phyloP scores from a whole-genome alignment of 2,329 filamentous ascomycete species.

The Pseudogymnoascus sp. region DNA sequence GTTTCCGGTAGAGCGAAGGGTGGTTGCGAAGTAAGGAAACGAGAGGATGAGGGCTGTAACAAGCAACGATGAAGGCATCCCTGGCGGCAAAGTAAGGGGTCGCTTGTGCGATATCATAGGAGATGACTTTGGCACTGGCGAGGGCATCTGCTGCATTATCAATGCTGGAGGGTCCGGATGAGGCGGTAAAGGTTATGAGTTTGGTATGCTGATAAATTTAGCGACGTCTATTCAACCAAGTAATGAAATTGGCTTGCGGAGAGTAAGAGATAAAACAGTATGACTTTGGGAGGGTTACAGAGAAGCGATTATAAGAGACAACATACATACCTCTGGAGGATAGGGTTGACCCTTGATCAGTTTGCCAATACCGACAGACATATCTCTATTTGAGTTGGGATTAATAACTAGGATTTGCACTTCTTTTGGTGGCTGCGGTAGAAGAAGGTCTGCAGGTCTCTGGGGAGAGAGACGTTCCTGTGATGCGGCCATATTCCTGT shows the following conservation, averaged over 20 bases:
- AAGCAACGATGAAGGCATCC: conserved; percentile 78
- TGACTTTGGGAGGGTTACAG: neutral
- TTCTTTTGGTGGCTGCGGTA: conserved; percentile 24
- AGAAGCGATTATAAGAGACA: neutral
- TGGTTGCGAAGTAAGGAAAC: conserved; percentile 50
- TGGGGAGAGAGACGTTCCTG: neutral
- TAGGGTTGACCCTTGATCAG: conserved; percentile 33
- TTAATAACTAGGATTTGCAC: conserved; percentile 61
- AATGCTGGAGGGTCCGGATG: conserved; percentile 63
- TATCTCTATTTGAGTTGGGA: conserved; percentile 66
- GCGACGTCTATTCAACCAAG: neutral
- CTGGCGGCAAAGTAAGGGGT: conserved; percentile 33
- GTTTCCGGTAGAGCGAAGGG: conserved; percentile 31
- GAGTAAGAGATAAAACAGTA: neutral
- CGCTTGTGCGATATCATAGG: conserved; percentile 39
- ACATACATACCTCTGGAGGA: neutral
- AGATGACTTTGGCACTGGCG: conserved; percentile 54
- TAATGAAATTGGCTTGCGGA: neutral
- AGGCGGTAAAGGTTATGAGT: conserved; percentile 60
- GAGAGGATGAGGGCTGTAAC: conserved; percentile 78
- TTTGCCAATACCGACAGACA: conserved; percentile 59
- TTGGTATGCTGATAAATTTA: conserved; percentile 25
- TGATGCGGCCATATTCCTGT: neutral
- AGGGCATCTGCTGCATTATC: conserved; percentile 64
- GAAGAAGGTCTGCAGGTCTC: neutral